Evolutionary conservation across 1,284 basidiomycete species (phyloP), one percentile per base, ranked within the genome.

Genomic region (Rhodotorula sp.): DNA sequence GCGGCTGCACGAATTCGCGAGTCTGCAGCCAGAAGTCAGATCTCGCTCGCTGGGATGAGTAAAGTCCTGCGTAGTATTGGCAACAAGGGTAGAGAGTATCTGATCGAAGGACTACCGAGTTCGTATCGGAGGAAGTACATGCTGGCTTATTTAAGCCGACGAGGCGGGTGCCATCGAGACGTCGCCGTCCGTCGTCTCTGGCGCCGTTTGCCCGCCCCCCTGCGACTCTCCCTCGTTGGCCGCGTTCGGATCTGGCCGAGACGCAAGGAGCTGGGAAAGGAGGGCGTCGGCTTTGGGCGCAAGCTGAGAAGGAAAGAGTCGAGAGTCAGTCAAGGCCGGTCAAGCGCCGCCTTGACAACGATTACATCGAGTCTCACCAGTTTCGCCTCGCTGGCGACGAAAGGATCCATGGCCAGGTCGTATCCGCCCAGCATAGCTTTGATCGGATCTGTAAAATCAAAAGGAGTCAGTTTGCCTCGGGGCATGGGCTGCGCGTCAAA

Each of bases 361-460:
- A 0, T 7, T 54, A 18, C 20, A 20, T 23, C 10, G 26, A 31
- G 39, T 5, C 64, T 15, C 20, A 65, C 64, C 47, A 12, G 15
- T 20, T 29, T 47, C 23, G 46, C 54, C 14, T 62, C 47, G 16
- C 57, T 52, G 18, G 31, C 58, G 0, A 67, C 60, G 29, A 67
- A 67, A 0, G 54, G 39, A 31, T 67, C 66, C 2, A 21, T 8
- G 6, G 66, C 66, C 5, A 67, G 47, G 49, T 52, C 47, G 58
- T 64, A 69, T 5, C 39, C 62, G 48, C 49, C 39, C 5, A 61
- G n/a, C 20, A 71, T 56, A 26, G 51, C 56, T 23, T 26, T 29
- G 3, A 57, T 29, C 21, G 69, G 54, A 18, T 61, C 69, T 71
- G 61, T 12, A 26, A 10, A 5, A 20, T 6, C 5, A 0, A 10